phyloP scores from a whole-genome alignment of 495 filamentous ascomycete genomes.

The Cercophora scortea region DNA sequence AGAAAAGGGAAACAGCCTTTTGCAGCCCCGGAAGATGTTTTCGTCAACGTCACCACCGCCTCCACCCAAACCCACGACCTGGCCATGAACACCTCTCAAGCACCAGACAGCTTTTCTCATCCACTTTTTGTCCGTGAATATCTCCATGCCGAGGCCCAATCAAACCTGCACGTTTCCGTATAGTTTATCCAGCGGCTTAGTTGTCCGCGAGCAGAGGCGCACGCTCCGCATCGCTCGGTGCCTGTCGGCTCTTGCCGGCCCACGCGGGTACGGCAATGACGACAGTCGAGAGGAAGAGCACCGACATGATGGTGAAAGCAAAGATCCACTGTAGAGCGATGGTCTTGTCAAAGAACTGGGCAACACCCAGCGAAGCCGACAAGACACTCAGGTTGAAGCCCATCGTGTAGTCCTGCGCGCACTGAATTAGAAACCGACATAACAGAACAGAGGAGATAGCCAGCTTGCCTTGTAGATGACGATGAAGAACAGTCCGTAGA shows the following conservation, averaged over 20 bases:
- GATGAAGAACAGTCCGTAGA: slow-evolving; percentile 66
- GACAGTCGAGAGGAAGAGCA: slow-evolving; percentile 59
- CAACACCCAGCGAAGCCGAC: slow-evolving; percentile 64
- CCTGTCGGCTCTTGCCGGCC: slow-evolving; percentile 35
- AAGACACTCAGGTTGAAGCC: slow-evolving; percentile 71
- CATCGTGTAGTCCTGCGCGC: slow-evolving; percentile 62
- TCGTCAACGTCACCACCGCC: too few relatives aligned
- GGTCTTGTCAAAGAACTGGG: slow-evolving; percentile 61
- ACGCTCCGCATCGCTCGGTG: slow-evolving; percentile 35
- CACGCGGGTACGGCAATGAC: slow-evolving; percentile 58
- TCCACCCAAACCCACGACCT: too few relatives aligned
- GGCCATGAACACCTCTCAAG: too few relatives aligned
- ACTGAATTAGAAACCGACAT: background rate
- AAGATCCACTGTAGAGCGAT: slow-evolving; percentile 87
- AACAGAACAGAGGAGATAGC: background rate
- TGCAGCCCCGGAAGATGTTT: too few relatives aligned
- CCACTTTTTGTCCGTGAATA: too few relatives aligned
- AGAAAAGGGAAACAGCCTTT: too few relatives aligned
- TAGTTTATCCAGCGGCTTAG: slow-evolving; percentile 2
- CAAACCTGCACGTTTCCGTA: too few relatives aligned
- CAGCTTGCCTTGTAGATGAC: slow-evolving; percentile 47
- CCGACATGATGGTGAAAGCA: slow-evolving; percentile 71
- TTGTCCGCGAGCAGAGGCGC: slow-evolving; percentile 42
- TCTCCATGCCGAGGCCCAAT: too few relatives aligned
- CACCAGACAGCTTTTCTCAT: too few relatives aligned